Evolutionary conservation across 768 basidiomycete genomes (phyloP).

Genomic region (Hericium erinaceus): DNA sequence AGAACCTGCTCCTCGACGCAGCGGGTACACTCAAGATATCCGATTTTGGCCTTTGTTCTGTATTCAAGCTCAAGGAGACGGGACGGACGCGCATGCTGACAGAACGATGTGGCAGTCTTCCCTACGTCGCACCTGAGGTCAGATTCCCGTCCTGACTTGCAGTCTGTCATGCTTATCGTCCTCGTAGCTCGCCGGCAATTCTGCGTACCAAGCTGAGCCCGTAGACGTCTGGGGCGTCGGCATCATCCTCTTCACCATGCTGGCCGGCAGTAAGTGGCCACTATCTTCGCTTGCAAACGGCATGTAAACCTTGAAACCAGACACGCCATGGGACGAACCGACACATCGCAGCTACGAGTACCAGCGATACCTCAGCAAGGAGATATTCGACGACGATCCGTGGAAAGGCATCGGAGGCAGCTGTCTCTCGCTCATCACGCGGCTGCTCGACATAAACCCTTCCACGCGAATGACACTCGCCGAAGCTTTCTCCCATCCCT

Average conservation of each 20-base stretch:
- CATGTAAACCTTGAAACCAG: constrained; percentile 29
- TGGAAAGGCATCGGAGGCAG: constrained; percentile 59
- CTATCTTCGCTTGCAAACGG: neutral
- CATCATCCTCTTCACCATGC: constrained; percentile 85
- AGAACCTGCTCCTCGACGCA: constrained; percentile 82
- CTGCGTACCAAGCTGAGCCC: constrained; percentile 81
- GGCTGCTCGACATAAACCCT: constrained; percentile 68
- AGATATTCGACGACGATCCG: constrained; percentile 65
- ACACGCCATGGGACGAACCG: constrained; percentile 98
- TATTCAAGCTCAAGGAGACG: constrained; percentile 75
- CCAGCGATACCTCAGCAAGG: constrained; percentile 59
- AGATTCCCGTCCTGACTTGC: constrained; percentile 7
- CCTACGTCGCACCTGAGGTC: constrained; percentile 94
- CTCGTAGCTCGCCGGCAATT: constrained; percentile 51
- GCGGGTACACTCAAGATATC: constrained; percentile 85
- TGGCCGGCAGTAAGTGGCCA: constrained; percentile 72
- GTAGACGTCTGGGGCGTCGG: constrained; percentile 96
- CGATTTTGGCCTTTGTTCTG: constrained; percentile 90
- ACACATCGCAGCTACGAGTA: constrained; percentile 74
- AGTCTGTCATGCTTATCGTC: neutral
- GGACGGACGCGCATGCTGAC: constrained; percentile 69
- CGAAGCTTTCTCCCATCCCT: constrained; percentile 51
- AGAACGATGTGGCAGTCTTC: constrained; percentile 85
- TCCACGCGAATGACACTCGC: constrained; percentile 53
- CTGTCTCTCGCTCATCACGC: constrained; percentile 60